Percentiles rank a stretch among this genome's conserved stretches.
These are phyloP conservation scores for Leccinum ochraceum DNA, from an alignment of 768 basidiomycete species.

Conservation along the genomic window DNA sequence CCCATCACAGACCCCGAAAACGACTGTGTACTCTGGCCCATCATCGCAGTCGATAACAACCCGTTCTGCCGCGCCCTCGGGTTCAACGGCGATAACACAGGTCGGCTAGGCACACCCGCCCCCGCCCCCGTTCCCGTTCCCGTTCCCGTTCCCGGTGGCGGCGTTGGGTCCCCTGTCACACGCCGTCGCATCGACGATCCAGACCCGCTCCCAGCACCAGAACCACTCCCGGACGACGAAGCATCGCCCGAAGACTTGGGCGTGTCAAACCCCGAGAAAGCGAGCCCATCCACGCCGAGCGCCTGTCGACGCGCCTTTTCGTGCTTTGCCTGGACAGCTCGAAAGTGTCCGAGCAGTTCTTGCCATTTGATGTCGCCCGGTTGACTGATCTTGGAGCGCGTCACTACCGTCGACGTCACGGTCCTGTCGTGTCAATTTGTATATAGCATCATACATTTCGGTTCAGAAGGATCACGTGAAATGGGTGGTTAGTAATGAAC, in stretches of 20 bases:
- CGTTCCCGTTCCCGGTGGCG: constrained; percentile 27
- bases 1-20: constrained; percentile 22
- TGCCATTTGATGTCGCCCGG: constrained; percentile 97
- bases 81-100: constrained; percentile 60
- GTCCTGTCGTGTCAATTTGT: constrained; percentile 14
- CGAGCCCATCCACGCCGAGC: constrained; percentile 59
- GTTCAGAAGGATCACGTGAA: constrained; percentile 17
- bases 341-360: constrained; percentile 91
- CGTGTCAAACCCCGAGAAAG: constrained; percentile 45
- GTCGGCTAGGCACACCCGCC: no score
- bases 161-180: constrained; percentile 50
- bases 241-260: constrained; percentile 30
- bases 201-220: constrained; percentile 3
- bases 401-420: constrained; percentile 36
- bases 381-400: constrained; percentile 68
- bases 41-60: constrained; percentile 38
- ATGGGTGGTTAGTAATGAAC: neutral
- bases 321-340: constrained; percentile 83
- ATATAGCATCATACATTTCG: neutral
- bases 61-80: constrained; percentile 60
- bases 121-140: constrained; percentile 1
- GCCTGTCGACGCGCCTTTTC: constrained; percentile 87
- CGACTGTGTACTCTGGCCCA: constrained; percentile 38
- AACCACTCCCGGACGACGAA: constrained; percentile 12
- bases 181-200: constrained; percentile 60